Base-by-base conservation (phyloP, 352 stramenopile species). In the Pythium myriotylum region DNA sequence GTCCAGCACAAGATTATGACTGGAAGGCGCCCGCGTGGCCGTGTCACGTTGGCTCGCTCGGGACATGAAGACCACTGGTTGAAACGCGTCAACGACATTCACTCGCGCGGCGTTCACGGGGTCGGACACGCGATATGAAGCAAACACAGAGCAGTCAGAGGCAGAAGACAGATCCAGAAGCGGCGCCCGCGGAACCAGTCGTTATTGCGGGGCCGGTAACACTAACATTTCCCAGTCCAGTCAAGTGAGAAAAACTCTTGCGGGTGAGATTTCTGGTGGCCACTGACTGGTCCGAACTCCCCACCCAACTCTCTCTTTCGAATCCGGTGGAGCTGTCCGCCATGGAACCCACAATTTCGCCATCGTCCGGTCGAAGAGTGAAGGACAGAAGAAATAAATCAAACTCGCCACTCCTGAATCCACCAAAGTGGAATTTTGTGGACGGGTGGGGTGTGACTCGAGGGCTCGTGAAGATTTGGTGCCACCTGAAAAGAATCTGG, bases 11-110 rank as follows among this genome's bases (percentile, higher is more conserved):
- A 42, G 57, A 54, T 65, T 65, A 53, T 65, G 57, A 65, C 33
- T 56, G 47, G 57, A 58, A 58, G 17, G 27, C 40, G 46, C 49
- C n/a, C n/a, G 57, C 57, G 49, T 65, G 57, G 48, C 19, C 17
- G 46, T 63, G 55, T 56, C 46, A 57, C 23, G 41, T 40, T 29
- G 47, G 37, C 24, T 23, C 32, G 24, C 48, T 39, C 5, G 57
- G 19, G 57, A 65, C 57, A 65, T 65, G 57, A 65, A 58, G 33
- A 43, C 12, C 56, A 57, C 20, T 27, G 39, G 56, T 51, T 57
- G 23, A 17, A 49, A 57, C 19, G 23, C 54, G 43, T 61, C 54
- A 61, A 54, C 54, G 55, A 63, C 45, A 42, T 35, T 63, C 55
- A 63, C 49, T 63, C 55, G 40, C 17, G 55, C 17, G 35, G 50